Evolutionary conservation across 2,329 filamentous ascomycete genomes (phyloP).

Genomic region (Drechmeria coniospora): DNA sequence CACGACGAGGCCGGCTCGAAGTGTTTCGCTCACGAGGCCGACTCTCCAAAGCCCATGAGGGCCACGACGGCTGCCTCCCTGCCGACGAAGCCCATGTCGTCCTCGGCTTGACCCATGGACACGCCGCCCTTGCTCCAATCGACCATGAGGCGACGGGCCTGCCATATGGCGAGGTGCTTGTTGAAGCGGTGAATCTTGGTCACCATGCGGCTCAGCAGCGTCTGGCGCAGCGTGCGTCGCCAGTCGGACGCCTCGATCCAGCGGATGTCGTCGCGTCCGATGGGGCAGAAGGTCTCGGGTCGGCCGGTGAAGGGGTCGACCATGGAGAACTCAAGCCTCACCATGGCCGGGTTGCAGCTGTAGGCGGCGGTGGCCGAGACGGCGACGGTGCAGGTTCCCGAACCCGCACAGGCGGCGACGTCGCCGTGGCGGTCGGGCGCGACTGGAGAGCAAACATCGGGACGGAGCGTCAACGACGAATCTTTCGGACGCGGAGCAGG

Average conservation of each 20-base stretch:
- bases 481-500: too few relatives aligned
- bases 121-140: conserved; percentile 13
- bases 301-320: conserved; percentile 7
- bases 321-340: conserved; percentile 13
- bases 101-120: conserved; percentile 8
- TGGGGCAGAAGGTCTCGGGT: conserved; percentile 10
- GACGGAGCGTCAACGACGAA: too few relatives aligned
- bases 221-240: conserved; percentile 6
- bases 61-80: conserved; percentile 7
- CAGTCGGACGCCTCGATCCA: conserved; percentile 11
- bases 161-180: conserved; percentile 17
- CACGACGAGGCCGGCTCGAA: too few relatives aligned
- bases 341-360: conserved; percentile 11
- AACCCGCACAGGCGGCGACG: conserved; percentile 6
- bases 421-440: conserved; percentile 1
- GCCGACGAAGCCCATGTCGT: conserved; percentile 10
- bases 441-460: conserved; percentile 2
- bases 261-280: conserved; percentile 12
- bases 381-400: conserved; percentile 5
- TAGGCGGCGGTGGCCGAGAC: conserved; percentile 13
- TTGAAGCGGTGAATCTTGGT: conserved; percentile 14
- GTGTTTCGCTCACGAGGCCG: too few relatives aligned
- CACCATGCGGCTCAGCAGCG: conserved; percentile 10
- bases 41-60: conserved; percentile 11
- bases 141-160: conserved; percentile 9